phyloP scores from a whole-genome alignment of 495 filamentous ascomycete genomes.

The Geoglossum glabrum region DNA sequence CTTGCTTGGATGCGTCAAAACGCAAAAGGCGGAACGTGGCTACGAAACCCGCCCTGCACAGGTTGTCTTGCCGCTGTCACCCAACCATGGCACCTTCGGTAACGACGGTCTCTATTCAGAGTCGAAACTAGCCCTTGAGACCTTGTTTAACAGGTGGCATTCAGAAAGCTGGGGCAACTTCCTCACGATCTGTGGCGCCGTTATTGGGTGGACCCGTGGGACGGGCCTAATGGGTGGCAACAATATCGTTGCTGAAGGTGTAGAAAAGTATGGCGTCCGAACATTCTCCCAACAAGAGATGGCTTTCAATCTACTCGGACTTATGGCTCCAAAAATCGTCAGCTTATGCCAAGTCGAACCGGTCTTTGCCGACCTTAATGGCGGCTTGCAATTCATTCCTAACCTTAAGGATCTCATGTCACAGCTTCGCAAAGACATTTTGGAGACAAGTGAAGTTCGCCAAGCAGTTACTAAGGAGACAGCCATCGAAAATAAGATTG shows the following conservation, averaged over 20 bases:
- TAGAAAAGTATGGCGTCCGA: conserved; percentile 88
- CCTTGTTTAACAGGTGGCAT: conserved; percentile 95
- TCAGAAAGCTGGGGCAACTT: conserved; percentile 96
- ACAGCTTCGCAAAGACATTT: conserved; percentile 71
- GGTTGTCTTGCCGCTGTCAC: conserved; percentile 86
- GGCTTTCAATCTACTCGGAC: conserved; percentile 93
- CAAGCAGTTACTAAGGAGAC: conserved; percentile 89
- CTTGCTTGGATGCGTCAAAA: conserved; percentile 75
- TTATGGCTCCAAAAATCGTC: conserved; percentile 87
- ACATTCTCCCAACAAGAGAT: conserved; percentile 99
- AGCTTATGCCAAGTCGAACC: conserved; percentile 92
- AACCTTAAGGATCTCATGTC: conserved; percentile 92
- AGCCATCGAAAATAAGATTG: conserved; percentile 87
- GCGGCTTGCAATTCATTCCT: conserved; percentile 90
- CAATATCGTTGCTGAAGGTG: conserved; percentile 91
- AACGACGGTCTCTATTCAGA: conserved; percentile 97
- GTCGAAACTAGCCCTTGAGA: conserved; percentile 91
- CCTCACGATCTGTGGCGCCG: conserved; percentile 93
- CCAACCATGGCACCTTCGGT: conserved; percentile 96
- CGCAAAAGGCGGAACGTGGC: conserved; percentile 66
- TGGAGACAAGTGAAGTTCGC: conserved; percentile 84
- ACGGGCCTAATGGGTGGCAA: conserved; percentile 97
- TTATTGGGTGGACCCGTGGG: conserved; percentile 98
- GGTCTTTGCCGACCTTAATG: conserved; percentile 92
- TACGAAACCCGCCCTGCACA: conserved; percentile 91